phyloP scores from a whole-genome alignment of 202 grass and related monocot genomes.

The Schoenoplectus tabernaemontani region DNA sequence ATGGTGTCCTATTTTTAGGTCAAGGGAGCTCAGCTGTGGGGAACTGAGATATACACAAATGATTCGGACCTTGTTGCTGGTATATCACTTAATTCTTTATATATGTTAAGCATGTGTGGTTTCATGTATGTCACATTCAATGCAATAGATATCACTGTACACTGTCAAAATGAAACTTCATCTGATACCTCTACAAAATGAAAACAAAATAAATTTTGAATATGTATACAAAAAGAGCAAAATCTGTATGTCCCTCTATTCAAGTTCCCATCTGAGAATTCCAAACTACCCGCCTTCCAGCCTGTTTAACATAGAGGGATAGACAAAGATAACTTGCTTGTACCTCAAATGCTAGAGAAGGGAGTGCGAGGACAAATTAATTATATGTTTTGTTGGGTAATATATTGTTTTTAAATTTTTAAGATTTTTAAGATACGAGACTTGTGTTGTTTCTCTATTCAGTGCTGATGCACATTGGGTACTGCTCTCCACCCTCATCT shows the following conservation, averaged over 20 bases:
- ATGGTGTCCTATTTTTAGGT: not conserved
- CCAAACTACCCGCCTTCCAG: not conserved
- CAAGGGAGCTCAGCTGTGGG: constrained; percentile 15
- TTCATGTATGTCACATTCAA: not conserved
- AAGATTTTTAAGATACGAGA: not conserved
- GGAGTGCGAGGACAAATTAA: not conserved
- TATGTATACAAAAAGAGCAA: not conserved
- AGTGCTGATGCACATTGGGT: constrained; percentile 98
- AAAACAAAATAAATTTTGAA: not conserved
- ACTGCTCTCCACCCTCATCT: constrained; percentile 77
- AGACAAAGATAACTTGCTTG: not conserved
- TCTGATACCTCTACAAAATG: not conserved
- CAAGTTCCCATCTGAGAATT: not conserved
- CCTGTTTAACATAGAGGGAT: constrained; percentile 1
- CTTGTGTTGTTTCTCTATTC: constrained; percentile 7
- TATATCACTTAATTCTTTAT: constrained; percentile 23
- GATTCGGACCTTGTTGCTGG: constrained; percentile 98
- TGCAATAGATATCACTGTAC: not conserved
- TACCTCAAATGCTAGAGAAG: not conserved
- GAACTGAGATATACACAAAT: not conserved
- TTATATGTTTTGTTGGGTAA: not conserved
- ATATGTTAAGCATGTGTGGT: not conserved
- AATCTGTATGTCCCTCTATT: not conserved
- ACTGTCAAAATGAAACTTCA: not conserved
- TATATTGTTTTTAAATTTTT: not conserved